These are phyloP conservation scores for Leucocoprinus birnbaumii DNA, from an alignment of 768 basidiomycete genomes.

Conservation along the genomic window DNA sequence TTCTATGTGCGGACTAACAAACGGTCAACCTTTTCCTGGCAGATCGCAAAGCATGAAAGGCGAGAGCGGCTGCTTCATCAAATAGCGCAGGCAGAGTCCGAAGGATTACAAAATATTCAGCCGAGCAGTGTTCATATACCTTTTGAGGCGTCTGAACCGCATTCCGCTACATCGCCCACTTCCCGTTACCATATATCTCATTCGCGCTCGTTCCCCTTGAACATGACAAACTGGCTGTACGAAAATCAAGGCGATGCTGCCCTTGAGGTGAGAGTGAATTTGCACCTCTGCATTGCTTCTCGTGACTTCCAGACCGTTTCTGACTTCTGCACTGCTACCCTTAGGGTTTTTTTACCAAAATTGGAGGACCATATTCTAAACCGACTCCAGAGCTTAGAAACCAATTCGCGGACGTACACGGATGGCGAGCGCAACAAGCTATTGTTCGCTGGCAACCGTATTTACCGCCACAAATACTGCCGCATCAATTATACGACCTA, in stretches of 20 bases:
- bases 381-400: too few species aligned
- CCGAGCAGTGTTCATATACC: neutral
- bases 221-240: neutral
- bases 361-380: too few species aligned
- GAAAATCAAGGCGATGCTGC: neutral
- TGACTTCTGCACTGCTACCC: too few species aligned
- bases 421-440: too few species aligned
- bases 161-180: neutral
- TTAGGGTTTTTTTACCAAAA: too few species aligned
- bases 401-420: too few species aligned
- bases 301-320: too few species aligned
- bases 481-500: too few species aligned
- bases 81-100: neutral
- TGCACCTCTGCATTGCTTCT: neutral
- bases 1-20: constrained; percentile 36
- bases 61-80: neutral
- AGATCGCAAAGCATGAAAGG: constrained; percentile 25
- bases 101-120: too few species aligned
- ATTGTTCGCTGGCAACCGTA: too few species aligned
- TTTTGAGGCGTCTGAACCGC: neutral
- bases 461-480: too few species aligned
- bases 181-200: constrained; percentile 20
- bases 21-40: constrained; percentile 15
- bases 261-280: neutral
- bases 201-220: constrained; percentile 18